A percentile compares a stretch with the other conserved stretches of the same genome.
phyloP scores from a whole-genome alignment of 176 grass and related monocot genomes.

The Tillandsia leiboldiana region DNA sequence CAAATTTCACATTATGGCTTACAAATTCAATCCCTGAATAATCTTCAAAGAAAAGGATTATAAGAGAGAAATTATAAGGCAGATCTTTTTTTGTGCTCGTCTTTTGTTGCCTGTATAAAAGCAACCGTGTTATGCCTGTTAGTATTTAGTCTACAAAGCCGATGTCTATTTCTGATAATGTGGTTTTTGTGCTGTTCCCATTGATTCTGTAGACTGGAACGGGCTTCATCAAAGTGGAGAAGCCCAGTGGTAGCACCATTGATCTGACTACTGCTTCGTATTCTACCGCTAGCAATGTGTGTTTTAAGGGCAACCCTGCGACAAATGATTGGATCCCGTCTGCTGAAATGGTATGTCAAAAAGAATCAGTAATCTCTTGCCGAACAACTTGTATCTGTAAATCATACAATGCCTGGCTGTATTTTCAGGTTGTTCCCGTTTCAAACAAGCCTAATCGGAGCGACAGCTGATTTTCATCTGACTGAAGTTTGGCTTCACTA shows the following conservation, averaged over 20 bases:
- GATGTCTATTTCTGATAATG: neutral
- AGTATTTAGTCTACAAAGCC: neutral
- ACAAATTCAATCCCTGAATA: no score
- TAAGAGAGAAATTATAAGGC: no score
- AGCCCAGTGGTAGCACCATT: constrained; percentile 27
- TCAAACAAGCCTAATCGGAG: constrained; percentile 75
- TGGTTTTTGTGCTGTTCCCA: constrained; percentile 1
- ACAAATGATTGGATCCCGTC: constrained; percentile 90
- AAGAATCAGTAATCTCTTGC: neutral
- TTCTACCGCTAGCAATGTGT: constrained; percentile 23
- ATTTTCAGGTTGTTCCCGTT: constrained; percentile 46
- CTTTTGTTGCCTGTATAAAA: no score
- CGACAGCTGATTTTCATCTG: constrained; percentile 32
- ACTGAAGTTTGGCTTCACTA: neutral
- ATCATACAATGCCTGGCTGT: constrained; percentile 2
- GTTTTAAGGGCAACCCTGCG: constrained; percentile 59
- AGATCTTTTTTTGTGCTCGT: no score
- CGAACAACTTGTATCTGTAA: neutral
- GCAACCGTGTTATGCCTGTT: neutral
- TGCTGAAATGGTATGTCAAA: constrained; percentile 35
- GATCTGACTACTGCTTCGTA: constrained; percentile 1
- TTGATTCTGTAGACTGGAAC: constrained; percentile 45
- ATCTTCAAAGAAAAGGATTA: no score
- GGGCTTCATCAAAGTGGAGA: constrained; percentile 68
- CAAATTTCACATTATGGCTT: no score